These are phyloP conservation scores for Penicillium paradoxum DNA, from an alignment of 495 filamentous ascomycete species.

Conservation along the genomic window DNA sequence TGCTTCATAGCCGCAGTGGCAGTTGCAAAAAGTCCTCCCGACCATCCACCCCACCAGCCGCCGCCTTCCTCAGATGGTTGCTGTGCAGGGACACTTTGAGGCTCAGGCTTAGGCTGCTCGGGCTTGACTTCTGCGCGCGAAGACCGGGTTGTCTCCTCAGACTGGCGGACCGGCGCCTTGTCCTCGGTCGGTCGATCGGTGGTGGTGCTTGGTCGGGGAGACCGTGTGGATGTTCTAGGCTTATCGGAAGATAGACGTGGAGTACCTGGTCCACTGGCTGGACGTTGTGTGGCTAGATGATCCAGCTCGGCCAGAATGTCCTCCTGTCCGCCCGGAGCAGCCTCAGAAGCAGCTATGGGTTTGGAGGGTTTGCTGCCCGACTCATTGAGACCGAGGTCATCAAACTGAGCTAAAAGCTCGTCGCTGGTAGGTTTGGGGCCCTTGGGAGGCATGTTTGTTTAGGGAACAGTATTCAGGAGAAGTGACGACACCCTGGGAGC, in stretches of 20 bases:
- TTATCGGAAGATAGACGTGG: constrained; percentile 65
- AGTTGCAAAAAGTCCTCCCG: constrained; percentile 61
- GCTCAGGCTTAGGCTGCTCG: constrained; percentile 33
- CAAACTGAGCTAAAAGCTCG: constrained; percentile 79
- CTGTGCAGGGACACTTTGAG: constrained; percentile 24
- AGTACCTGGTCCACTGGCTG: constrained; percentile 71
- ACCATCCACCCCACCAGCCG: constrained; percentile 71
- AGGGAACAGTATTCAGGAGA: constrained; percentile 23
- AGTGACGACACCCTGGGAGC: constrained; percentile 31
- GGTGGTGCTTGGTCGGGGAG: constrained; percentile 55
- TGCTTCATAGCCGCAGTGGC: constrained; percentile 82
- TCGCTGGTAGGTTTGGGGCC: constrained; percentile 63
- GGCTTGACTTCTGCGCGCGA: constrained; percentile 54
- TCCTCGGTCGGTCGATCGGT: constrained; percentile 58
- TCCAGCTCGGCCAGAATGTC: constrained; percentile 86
- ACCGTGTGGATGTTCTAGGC: constrained; percentile 42
- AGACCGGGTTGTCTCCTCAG: constrained; percentile 67
- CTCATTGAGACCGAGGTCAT: constrained; percentile 57
- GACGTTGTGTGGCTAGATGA: constrained; percentile 63
- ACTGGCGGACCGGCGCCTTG: constrained; percentile 57
- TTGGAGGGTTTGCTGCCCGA: constrained; percentile 36
- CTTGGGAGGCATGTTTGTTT: constrained; percentile 40
- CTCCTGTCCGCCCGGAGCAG: constrained; percentile 44
- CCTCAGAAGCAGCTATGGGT: constrained; percentile 34
- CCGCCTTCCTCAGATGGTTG: constrained; percentile 43